Conservation (phyloP, 2,329 filamentous ascomycete species). For the Lachnellula cervina region DNA sequence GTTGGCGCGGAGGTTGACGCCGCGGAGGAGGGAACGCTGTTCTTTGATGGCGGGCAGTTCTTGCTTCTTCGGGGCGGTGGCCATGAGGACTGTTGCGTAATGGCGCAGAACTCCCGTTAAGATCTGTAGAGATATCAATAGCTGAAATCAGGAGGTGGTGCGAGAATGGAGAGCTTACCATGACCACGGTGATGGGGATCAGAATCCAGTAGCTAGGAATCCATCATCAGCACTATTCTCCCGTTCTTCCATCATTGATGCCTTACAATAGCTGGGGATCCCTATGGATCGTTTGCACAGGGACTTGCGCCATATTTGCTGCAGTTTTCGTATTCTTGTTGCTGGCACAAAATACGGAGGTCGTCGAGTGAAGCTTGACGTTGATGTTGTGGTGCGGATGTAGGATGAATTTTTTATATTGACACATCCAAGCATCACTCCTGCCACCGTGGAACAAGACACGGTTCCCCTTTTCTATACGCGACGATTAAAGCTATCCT, state of each 20-base stretch:
- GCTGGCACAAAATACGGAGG: background rate
- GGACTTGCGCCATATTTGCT: slow-evolving; percentile 70
- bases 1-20: slow-evolving; percentile 79
- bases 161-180: slow-evolving; percentile 51
- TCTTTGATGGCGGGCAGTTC: slow-evolving; percentile 74
- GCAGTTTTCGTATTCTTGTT: slow-evolving; percentile 1
- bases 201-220: slow-evolving; percentile 90
- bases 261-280: slow-evolving; percentile 96
- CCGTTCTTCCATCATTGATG: slow-evolving; percentile 11
- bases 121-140: slow-evolving; percentile 48
- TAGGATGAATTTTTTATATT: slow-evolving; percentile 12
- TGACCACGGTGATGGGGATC: slow-evolving; percentile 93
- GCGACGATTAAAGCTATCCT: slow-evolving; percentile 4
- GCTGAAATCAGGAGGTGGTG: background rate
- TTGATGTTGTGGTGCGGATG: slow-evolving; percentile 14
- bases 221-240: slow-evolving; percentile 23
- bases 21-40: slow-evolving; percentile 77
- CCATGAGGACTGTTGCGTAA: slow-evolving; percentile 90
- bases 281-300: slow-evolving; percentile 92
- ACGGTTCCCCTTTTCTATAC: slow-evolving; percentile 24
- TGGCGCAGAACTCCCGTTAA: slow-evolving; percentile 93
- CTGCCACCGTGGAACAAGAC: slow-evolving; percentile 25
- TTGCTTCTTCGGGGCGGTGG: slow-evolving; percentile 76
- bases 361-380: slow-evolving; percentile 14
- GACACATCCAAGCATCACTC: slow-evolving; percentile 22